A percentile compares a stretch with the other conserved stretches of the same genome.
Evolutionary conservation across 2,329 filamentous ascomycete species (phyloP).

Genomic region (Aspergillus fumigatiaffinis): DNA sequence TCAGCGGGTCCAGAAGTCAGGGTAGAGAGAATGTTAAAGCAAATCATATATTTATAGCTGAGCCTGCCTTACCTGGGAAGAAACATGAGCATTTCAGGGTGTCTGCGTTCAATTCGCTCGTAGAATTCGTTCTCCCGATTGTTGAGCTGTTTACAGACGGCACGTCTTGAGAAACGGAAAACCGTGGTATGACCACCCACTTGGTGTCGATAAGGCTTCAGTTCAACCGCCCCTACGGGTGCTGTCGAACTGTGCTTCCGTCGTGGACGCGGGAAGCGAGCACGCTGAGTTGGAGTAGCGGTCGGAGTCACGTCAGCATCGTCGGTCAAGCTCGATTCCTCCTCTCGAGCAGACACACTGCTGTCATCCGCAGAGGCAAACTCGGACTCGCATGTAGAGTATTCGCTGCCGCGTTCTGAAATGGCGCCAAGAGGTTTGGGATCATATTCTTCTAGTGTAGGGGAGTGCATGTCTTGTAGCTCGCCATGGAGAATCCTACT

Average conservation of each 20-base stretch:
- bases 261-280: slow-evolving; percentile 23
- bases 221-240: slow-evolving; percentile 84
- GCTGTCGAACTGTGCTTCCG: slow-evolving; percentile 27
- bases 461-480: slow-evolving; percentile 40
- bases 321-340: slow-evolving; percentile 53
- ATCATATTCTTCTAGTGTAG: slow-evolving; percentile 35
- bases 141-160: slow-evolving; percentile 97
- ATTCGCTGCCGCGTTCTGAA: slow-evolving; percentile 34
- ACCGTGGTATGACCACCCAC: slow-evolving; percentile 95
- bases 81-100: slow-evolving; percentile 85
- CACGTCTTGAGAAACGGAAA: slow-evolving; percentile 90
- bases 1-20: not conserved
- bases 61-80: slow-evolving; percentile 63
- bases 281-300: slow-evolving; percentile 38
- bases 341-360: slow-evolving; percentile 41
- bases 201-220: slow-evolving; percentile 96
- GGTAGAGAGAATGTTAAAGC: not conserved
- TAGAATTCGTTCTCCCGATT: slow-evolving; percentile 99
- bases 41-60: slow-evolving; percentile 42
- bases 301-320: slow-evolving; percentile 50
- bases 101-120: slow-evolving; percentile 86
- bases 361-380: slow-evolving; percentile 41
- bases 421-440: slow-evolving; percentile 34
- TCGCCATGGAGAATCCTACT: slow-evolving; percentile 60
- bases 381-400: slow-evolving; percentile 45